Percentiles rank a stretch among this genome's conserved stretches.
These are phyloP conservation scores for Lactarius indigo DNA, from an alignment of 768 basidiomycete genomes.

Conservation along the genomic window DNA sequence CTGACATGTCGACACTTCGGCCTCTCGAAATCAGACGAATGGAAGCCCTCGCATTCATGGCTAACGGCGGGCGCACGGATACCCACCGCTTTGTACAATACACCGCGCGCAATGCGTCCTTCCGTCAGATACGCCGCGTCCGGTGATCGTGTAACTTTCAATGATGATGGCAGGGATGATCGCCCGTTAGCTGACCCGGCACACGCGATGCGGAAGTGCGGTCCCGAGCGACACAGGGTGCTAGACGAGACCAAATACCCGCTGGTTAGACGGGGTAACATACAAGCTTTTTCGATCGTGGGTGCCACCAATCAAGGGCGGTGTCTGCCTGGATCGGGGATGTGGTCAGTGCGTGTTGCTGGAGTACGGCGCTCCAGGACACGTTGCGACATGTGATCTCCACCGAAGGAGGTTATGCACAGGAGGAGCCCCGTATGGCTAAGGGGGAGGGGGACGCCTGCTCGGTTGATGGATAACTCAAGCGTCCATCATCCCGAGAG, in stretches of 20 bases:
- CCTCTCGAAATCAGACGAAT: background rate
- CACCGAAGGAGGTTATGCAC: background rate
- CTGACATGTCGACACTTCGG: constrained; percentile 3
- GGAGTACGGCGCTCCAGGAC: background rate
- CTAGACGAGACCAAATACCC: background rate
- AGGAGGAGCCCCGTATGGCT: background rate
- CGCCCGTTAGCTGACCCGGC: background rate
- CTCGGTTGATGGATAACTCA: constrained; percentile 2
- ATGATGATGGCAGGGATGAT: background rate
- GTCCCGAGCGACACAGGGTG: background rate
- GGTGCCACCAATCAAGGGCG: background rate
- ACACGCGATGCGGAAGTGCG: background rate
- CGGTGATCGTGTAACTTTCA: constrained; percentile 1
- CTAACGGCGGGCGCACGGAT: background rate
- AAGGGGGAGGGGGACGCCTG: background rate
- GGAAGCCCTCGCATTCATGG: background rate
- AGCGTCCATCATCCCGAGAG: background rate
- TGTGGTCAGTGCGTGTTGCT: constrained; percentile 10
- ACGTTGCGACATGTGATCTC: constrained; percentile 15
- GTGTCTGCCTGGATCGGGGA: background rate
- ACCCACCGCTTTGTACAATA: background rate
- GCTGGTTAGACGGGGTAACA: background rate
- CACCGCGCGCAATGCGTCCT: background rate
- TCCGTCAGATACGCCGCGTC: background rate
- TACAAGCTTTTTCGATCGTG: background rate